Conservation (phyloP, 2,329 filamentous ascomycete species). For the Paecilomyces sp. region DNA sequence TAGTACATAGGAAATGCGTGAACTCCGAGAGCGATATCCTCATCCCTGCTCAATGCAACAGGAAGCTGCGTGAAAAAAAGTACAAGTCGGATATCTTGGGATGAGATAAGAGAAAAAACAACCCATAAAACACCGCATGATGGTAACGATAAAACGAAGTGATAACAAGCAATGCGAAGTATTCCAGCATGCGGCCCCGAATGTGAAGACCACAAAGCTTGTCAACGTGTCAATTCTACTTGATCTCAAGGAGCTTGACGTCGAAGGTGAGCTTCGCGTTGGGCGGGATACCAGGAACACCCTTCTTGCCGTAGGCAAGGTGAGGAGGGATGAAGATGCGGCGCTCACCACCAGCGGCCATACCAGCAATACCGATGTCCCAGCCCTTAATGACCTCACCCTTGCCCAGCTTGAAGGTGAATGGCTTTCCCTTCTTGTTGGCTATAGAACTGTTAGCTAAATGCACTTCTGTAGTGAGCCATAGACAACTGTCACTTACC, state of each 20-base stretch:
- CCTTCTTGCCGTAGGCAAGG: constrained; percentile 83
- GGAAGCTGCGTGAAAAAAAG: constrained; percentile 19
- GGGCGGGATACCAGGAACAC: constrained; percentile 73
- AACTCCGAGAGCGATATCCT: constrained; percentile 23
- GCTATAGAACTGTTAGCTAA: constrained; percentile 43
- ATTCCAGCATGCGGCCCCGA: background rate
- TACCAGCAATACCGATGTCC: constrained; percentile 90
- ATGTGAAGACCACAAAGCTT: background rate
- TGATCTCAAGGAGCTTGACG: constrained; percentile 76
- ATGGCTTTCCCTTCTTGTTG: constrained; percentile 99
- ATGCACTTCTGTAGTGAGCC: constrained; percentile 1
- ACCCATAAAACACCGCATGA: constrained; percentile 16
- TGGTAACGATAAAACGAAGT: constrained; percentile 12
- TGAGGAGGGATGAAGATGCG: constrained; percentile 81
- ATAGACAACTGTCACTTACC: constrained; percentile 47
- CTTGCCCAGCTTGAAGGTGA: constrained; percentile 87
- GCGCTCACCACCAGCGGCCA: constrained; percentile 89
- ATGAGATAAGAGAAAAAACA: constrained; percentile 22
- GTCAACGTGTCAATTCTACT: constrained; percentile 45
- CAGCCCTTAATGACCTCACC: constrained; percentile 98
- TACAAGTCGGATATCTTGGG: constrained; percentile 32
- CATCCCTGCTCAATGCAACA: constrained; percentile 22
- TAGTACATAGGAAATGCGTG: constrained; percentile 5
- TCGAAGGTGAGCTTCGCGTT: constrained; percentile 94
- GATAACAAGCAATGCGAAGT: constrained; percentile 1